phyloP scores from a whole-genome alignment of 2,329 filamentous ascomycete genomes.

The Thelonectria blattea region DNA sequence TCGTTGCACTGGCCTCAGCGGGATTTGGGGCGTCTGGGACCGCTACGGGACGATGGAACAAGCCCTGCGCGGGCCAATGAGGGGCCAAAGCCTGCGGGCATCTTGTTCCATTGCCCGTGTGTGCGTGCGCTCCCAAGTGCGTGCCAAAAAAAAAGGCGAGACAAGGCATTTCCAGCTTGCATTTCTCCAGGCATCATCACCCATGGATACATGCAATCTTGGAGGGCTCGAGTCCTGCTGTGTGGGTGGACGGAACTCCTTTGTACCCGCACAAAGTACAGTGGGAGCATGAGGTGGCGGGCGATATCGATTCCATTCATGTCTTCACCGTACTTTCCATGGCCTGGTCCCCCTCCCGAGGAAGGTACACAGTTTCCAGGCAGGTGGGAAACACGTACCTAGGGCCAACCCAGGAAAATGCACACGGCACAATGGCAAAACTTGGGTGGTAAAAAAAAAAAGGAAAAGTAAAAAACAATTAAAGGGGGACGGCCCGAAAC shows the following conservation, averaged over 20 bases:
- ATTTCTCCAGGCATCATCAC: conserved; percentile 5
- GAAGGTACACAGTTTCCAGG: too few relatives aligned
- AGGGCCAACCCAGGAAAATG: conserved; percentile 2
- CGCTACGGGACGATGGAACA: conserved; percentile 12
- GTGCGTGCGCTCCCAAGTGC: too few relatives aligned
- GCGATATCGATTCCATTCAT: background rate
- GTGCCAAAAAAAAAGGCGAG: conserved; percentile 26
- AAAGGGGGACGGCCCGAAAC: conserved; percentile 17
- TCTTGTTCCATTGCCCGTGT: background rate
- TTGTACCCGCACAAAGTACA: background rate
- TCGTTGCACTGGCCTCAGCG: conserved; percentile 25
- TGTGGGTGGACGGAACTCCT: conserved; percentile 6
- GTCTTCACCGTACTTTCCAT: background rate
- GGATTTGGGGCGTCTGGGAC: conserved; percentile 35
- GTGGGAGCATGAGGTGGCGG: conserved; percentile 16
- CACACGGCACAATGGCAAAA: background rate
- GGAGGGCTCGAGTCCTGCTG: conserved; percentile 23
- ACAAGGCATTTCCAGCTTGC: conserved; percentile 18
- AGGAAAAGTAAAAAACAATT: conserved; percentile 3
- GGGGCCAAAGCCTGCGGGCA: conserved; percentile 36
- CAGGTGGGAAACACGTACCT: background rate
- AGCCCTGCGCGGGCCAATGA: conserved; percentile 34
- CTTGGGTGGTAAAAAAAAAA: background rate
- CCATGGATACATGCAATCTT: conserved; percentile 6
- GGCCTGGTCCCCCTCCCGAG: too few relatives aligned